Percentiles rank a stretch among this genome's conserved stretches.
Conservation (phyloP, 768 basidiomycete species). For the Trametes cingulata region DNA sequence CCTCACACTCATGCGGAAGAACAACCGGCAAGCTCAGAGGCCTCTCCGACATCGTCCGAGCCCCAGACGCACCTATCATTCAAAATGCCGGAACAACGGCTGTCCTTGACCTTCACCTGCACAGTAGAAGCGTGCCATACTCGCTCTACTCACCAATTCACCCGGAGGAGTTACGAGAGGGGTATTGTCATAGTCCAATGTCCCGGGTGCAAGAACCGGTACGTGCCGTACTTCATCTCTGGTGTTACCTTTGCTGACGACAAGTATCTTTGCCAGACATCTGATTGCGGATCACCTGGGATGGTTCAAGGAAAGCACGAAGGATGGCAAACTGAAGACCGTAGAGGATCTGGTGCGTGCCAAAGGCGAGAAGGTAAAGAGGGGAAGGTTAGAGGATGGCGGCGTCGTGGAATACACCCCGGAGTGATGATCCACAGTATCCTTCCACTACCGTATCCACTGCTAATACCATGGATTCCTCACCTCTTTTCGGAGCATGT, state of each 20-base stretch:
- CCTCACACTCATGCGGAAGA: not conserved
- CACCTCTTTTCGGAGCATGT: no score
- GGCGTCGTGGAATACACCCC: constrained; percentile 58
- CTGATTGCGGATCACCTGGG: constrained; percentile 88
- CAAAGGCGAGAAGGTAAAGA: constrained; percentile 73
- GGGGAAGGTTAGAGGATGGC: constrained; percentile 41
- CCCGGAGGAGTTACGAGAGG: constrained; percentile 78
- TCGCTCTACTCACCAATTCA: constrained; percentile 88
- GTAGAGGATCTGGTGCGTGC: constrained; percentile 80
- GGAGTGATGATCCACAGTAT: constrained; percentile 6
- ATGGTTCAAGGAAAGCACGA: constrained; percentile 86
- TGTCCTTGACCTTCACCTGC: constrained; percentile 86
- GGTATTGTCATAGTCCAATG: constrained; percentile 93
- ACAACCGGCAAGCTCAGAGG: not conserved
- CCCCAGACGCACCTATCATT: constrained; percentile 29
- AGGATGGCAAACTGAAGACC: constrained; percentile 70
- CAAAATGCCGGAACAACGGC: constrained; percentile 54
- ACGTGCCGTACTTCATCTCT: constrained; percentile 27
- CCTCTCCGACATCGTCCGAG: not conserved
- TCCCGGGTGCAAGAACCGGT: constrained; percentile 88
- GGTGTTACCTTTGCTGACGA: constrained; percentile 32
- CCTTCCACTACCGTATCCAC: not conserved
- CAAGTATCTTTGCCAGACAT: constrained; percentile 48
- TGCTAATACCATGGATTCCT: no score
- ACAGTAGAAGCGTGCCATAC: constrained; percentile 70